Evolutionary conservation across 805 yeast species (phyloP).

Genomic region (Candida vaughaniae): DNA sequence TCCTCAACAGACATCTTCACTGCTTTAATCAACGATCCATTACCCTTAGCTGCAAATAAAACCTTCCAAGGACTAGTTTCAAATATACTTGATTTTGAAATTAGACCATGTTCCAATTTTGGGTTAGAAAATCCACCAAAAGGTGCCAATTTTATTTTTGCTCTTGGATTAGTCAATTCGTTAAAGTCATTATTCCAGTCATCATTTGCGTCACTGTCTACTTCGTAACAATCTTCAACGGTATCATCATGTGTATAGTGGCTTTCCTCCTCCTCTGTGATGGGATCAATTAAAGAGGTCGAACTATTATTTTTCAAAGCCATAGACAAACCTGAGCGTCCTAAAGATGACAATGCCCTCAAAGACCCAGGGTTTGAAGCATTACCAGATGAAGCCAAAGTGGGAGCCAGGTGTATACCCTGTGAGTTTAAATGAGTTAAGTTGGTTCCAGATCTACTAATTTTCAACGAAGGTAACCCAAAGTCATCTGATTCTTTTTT

Average conservation of each 20-base stretch:
- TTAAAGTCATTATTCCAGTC: slow-evolving; percentile 26
- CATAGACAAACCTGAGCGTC: slow-evolving; percentile 10
- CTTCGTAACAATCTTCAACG: slow-evolving; percentile 1
- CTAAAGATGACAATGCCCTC: slow-evolving; percentile 17
- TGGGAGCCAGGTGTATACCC: slow-evolving; percentile 4
- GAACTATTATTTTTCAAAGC: slow-evolving; percentile 26
- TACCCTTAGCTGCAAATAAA: slow-evolving; percentile 69
- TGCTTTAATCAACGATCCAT: slow-evolving; percentile 87
- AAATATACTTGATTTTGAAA: slow-evolving; percentile 45
- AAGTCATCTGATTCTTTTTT: slow-evolving; percentile 28
- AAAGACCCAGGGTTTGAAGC: slow-evolving; percentile 4
- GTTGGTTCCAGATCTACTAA: slow-evolving; percentile 30
- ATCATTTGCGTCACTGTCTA: slow-evolving; percentile 14
- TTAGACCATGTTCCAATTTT: slow-evolving; percentile 47
- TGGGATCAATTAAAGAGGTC: slow-evolving; percentile 29
- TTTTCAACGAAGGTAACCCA: slow-evolving; percentile 36
- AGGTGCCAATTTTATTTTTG: slow-evolving; percentile 46
- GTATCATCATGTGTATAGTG: neutral
- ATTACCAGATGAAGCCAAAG: slow-evolving; percentile 3
- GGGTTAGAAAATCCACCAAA: slow-evolving; percentile 77
- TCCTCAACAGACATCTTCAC: slow-evolving; percentile 54
- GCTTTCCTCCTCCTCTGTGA: slow-evolving; percentile 21
- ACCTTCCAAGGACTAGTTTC: slow-evolving; percentile 72
- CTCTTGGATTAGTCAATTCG: slow-evolving; percentile 26
- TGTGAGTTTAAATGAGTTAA: slow-evolving; percentile 14